Conservation (phyloP, 768 basidiomycete species). For the Hypholoma sublateritium region DNA sequence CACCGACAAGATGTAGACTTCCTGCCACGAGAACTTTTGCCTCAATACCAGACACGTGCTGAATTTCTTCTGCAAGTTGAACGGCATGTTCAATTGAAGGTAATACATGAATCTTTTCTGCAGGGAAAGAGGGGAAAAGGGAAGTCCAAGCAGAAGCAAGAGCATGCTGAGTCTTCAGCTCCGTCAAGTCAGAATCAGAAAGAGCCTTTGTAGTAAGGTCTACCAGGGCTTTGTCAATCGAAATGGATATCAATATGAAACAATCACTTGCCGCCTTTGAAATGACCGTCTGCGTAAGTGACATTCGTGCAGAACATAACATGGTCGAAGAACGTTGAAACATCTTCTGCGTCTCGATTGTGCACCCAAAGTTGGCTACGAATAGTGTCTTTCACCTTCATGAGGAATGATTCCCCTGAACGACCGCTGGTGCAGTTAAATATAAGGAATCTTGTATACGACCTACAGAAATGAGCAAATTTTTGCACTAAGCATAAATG, state of each 20-base stretch:
- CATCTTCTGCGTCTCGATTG: slow-evolving; percentile 31
- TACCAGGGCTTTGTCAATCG: slow-evolving; percentile 28
- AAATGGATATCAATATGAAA: neutral
- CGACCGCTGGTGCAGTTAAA: slow-evolving; percentile 97
- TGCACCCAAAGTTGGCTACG: slow-evolving; percentile 44
- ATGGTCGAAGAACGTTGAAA: slow-evolving; percentile 65
- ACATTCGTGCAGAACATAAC: slow-evolving; percentile 97
- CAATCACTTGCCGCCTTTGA: slow-evolving; percentile 74
- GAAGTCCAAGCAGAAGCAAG: slow-evolving; percentile 73
- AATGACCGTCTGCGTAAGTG: slow-evolving; percentile 86
- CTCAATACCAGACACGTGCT: slow-evolving; percentile 23
- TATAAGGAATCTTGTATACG: slow-evolving; percentile 60
- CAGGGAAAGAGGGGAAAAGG: slow-evolving; percentile 61
- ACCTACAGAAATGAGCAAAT: slow-evolving; percentile 17
- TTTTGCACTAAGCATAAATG: slow-evolving; percentile 3
- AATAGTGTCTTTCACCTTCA: slow-evolving; percentile 53
- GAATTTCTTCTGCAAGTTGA: slow-evolving; percentile 52
- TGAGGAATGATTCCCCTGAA: slow-evolving; percentile 73
- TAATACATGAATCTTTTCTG: slow-evolving; percentile 68
- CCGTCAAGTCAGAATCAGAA: slow-evolving; percentile 56
- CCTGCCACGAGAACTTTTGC: slow-evolving; percentile 83
- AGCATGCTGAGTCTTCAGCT: slow-evolving; percentile 74
- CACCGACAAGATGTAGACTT: slow-evolving; percentile 92
- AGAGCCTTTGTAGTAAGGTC: slow-evolving; percentile 78
- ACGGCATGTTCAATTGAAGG: slow-evolving; percentile 91